Conservation (phyloP, 116 monocot species). For the Iris pallida region DNA sequence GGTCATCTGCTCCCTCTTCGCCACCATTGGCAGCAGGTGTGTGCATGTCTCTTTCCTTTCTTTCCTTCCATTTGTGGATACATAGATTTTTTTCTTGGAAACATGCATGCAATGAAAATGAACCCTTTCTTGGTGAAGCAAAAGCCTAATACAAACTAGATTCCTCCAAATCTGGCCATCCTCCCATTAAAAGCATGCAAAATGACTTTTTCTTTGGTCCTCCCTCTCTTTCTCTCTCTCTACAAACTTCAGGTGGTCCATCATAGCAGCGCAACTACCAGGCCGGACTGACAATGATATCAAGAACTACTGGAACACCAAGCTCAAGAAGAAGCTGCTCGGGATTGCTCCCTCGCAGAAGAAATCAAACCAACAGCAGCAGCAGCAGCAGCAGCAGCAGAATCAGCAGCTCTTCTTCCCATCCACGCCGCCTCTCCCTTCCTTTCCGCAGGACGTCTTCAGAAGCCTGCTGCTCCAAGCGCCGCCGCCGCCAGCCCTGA, state of each 20-base stretch:
- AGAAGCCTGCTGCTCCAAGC: not conserved
- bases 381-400: conserved; percentile 11
- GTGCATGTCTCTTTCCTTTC: not conserved
- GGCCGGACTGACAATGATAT: conserved; percentile 85
- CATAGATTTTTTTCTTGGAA: not conserved
- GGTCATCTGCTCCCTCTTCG: conserved; percentile 56
- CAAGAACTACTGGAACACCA: conserved; percentile 95
- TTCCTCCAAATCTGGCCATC: not conserved
- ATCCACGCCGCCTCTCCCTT: conserved; percentile 3
- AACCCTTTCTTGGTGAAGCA: not conserved
- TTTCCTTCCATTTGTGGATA: not conserved
- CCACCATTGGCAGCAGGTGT: conserved; percentile 66
- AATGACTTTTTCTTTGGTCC: not conserved
- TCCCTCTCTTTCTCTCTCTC: not conserved
- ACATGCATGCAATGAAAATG: not conserved
- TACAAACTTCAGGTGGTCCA: conserved; percentile 57
- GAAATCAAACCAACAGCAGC: conserved; percentile 20
- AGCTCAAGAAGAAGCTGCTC: conserved; percentile 77
- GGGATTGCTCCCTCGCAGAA: conserved; percentile 32
- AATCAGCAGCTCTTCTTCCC: conserved; percentile 10
- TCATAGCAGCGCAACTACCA: conserved; percentile 67
- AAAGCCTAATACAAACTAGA: not conserved
- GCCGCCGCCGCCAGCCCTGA: not conserved
- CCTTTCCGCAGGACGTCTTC: conserved; percentile 6
- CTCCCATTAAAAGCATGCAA: not conserved